Evolutionary conservation across 148 eudicot genomes (phyloP), one percentile per base, ranked within the genome.

Genomic region (Talinum fruticosum): DNA sequence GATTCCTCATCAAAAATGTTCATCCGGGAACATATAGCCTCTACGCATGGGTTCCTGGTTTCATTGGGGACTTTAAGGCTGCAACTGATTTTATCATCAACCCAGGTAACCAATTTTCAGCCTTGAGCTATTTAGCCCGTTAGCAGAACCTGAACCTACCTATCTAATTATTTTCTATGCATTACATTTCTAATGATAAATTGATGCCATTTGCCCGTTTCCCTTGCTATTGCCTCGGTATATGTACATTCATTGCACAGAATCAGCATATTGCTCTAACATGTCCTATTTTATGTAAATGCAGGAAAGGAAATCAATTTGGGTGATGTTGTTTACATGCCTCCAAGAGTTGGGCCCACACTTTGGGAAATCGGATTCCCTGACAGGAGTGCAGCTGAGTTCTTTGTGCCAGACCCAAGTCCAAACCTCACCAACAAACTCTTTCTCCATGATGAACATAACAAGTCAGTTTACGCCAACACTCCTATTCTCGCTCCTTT

Each of bases 291-390:
- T n/a, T 34, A 38, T 15, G 53, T 44, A 45, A 71, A 33, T 71
- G 66, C 80, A 91, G 93, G 86, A 59, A 51, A 67, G 59, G 71
- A 66, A 32, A 74, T 84, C 0, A 79, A 41, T 35, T 3, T 91
- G 49, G 84, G 85, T 26, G 85, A 83, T 76, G 75, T 88, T 28
- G 77, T 84, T 37, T 93, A 77, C 68, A 76, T 75, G 41, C 89
- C 98, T 51, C 98, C 91, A 69, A 86, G 98, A 78, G 71, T 78
- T 49, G 98, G 94, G 18, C 86, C 92, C 4, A 91, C 98, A 2
- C n/a, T 91, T 37, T 93, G 98, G 96, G 96, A 93, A 81, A 91
- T 93, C 29, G 97, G 96, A 36, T 14, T 89, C 65, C 92, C 98
- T 21, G 96, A 93, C 75, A 88, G 93, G 6, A 81, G 87, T 37